These are phyloP conservation scores for Hordeum marinum DNA, from an alignment of 176 grass and related monocot genomes.

Conservation along the genomic window DNA sequence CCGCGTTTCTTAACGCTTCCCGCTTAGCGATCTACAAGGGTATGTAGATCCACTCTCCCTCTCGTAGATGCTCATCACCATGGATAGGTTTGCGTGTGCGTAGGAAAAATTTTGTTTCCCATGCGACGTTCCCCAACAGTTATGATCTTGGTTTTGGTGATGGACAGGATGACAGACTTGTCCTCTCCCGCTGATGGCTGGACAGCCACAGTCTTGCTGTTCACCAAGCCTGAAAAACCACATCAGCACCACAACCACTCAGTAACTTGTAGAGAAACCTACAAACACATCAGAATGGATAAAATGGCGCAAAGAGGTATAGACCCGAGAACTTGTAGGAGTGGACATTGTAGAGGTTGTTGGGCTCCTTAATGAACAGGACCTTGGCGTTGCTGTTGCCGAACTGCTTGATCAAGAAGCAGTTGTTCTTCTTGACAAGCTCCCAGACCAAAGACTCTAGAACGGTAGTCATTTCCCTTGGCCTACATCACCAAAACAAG, in stretches of 20 bases:
- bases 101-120: no score
- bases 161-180: constrained; percentile 35
- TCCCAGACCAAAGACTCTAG: constrained; percentile 81
- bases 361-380: constrained; percentile 92
- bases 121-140: no score
- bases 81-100: no score
- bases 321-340: constrained; percentile 90
- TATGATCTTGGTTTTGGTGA: constrained; percentile 78
- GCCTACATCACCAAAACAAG: not conserved
- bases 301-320: not conserved
- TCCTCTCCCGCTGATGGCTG: constrained; percentile 48
- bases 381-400: constrained; percentile 80
- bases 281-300: no score
- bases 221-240: constrained; percentile 60
- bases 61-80: no score
- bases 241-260: no score
- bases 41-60: no score
- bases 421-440: constrained; percentile 90
- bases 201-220: constrained; percentile 66
- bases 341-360: constrained; percentile 87
- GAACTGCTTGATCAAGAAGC: constrained; percentile 84
- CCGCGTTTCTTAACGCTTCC: no score
- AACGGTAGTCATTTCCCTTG: constrained; percentile 54
- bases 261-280: no score
- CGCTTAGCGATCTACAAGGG: no score